Evolutionary conservation across 2,329 filamentous ascomycete genomes (phyloP).

Genomic region (Phoma herbarum): DNA sequence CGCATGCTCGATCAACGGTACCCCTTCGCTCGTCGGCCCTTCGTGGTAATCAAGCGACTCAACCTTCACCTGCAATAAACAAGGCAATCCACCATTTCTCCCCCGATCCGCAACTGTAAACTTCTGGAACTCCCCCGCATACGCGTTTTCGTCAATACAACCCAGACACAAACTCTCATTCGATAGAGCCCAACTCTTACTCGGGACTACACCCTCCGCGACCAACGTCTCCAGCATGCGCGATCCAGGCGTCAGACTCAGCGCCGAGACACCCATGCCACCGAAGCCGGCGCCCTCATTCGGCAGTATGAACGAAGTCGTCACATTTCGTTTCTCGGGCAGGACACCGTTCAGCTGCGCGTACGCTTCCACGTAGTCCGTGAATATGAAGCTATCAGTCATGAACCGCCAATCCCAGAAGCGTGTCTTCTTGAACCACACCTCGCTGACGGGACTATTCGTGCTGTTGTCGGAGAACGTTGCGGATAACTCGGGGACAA

Average conservation of each 20-base stretch:
- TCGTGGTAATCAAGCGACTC: constrained; percentile 28
- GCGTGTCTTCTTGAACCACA: constrained; percentile 11
- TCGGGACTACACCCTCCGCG: constrained; percentile 18
- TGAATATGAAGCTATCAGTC: constrained; percentile 23
- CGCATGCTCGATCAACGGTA: constrained; percentile 19
- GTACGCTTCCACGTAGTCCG: constrained; percentile 24
- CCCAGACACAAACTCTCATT: constrained; percentile 27
- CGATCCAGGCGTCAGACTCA: constrained; percentile 27
- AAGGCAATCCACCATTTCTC: constrained; percentile 19
- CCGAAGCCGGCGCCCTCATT: constrained; percentile 23
- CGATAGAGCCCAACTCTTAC: constrained; percentile 27
- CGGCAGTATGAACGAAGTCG: constrained; percentile 20
- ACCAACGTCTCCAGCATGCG: constrained; percentile 15
- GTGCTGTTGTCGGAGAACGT: constrained; percentile 20
- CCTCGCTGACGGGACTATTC: constrained; percentile 18
- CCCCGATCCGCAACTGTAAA: constrained; percentile 24
- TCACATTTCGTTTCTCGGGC: constrained; percentile 18
- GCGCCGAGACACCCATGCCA: constrained; percentile 16
- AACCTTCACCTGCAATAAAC: constrained; percentile 26
- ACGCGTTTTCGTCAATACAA: constrained; percentile 18
- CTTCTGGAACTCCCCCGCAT: constrained; percentile 17
- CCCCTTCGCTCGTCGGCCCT: constrained; percentile 17
- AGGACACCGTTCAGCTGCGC: constrained; percentile 7
- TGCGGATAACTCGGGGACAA: constrained; percentile 16
- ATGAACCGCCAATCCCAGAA: constrained; percentile 23